Percentiles rank a stretch among this genome's conserved stretches.
These are phyloP conservation scores for Calocybe gambosa DNA, from an alignment of 1,284 basidiomycete genomes.

Conservation along the genomic window DNA sequence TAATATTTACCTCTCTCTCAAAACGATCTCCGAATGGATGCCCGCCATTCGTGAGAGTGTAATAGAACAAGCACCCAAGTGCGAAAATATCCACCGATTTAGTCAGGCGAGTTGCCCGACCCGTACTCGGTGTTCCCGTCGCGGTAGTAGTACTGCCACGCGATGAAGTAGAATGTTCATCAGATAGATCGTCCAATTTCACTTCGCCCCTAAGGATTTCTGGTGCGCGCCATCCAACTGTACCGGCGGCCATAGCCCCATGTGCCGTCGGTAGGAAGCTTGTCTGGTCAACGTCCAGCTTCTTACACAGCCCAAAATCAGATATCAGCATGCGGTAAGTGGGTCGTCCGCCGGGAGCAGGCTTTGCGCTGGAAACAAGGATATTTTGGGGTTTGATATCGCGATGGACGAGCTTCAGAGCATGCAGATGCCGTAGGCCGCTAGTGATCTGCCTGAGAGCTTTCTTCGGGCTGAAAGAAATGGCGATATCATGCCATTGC, in stretches of 20 bases:
- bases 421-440: slow-evolving; percentile 88
- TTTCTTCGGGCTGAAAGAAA: slow-evolving; percentile 79
- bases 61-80: slow-evolving; percentile 89
- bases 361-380: slow-evolving; percentile 73
- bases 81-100: slow-evolving; percentile 95
- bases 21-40: slow-evolving; percentile 91
- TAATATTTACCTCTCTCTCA: slow-evolving; percentile 88
- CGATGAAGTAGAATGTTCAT: slow-evolving; percentile 62
- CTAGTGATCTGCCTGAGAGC: slow-evolving; percentile 85
- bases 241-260: slow-evolving; percentile 83
- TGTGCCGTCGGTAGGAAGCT: slow-evolving; percentile 81
- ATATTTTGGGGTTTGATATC: slow-evolving; percentile 99
- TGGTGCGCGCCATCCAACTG: slow-evolving; percentile 91
- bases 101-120: slow-evolving; percentile 66
- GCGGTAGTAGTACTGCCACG: slow-evolving; percentile 52
- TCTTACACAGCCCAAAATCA: slow-evolving; percentile 92
- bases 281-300: slow-evolving; percentile 88
- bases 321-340: slow-evolving; percentile 87
- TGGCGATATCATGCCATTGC: slow-evolving; percentile 61
- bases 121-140: slow-evolving; percentile 28
- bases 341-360: slow-evolving; percentile 34
- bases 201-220: slow-evolving; percentile 91
- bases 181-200: slow-evolving; percentile 70
- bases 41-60: slow-evolving; percentile 79
- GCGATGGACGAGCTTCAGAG: slow-evolving; percentile 93